Percentiles rank a stretch among this genome's conserved stretches.
Conservation (phyloP, 148 eudicot genomes). For the Rhododendron vialii region DNA sequence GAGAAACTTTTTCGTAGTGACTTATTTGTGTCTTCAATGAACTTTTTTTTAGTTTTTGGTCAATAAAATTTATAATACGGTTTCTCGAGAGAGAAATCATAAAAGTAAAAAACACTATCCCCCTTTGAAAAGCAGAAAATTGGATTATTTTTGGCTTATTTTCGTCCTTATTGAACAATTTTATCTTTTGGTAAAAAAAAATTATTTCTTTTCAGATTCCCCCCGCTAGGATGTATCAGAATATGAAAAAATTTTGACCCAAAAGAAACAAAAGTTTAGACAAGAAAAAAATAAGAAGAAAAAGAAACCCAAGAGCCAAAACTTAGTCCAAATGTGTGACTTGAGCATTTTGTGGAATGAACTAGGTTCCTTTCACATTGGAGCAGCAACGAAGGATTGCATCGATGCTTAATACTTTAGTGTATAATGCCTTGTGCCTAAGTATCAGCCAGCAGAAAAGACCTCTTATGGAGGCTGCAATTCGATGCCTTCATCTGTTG, state of each 20-base stretch:
- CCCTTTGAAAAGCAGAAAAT: neutral
- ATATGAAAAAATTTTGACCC: neutral
- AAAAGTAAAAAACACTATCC: neutral
- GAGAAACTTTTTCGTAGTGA: neutral
- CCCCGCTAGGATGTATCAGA: neutral
- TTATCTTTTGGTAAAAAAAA: neutral
- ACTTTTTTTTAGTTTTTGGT: neutral
- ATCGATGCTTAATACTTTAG: conserved; percentile 80
- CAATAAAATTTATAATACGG: neutral
- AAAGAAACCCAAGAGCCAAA: neutral
- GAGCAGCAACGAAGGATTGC: conserved; percentile 88
- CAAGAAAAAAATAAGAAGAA: neutral
- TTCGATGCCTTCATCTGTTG: conserved; percentile 81
- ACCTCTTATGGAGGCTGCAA: conserved; percentile 67
- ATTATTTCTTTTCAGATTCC: neutral
- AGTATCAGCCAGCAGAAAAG: conserved; percentile 32
- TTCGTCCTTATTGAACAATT: neutral
- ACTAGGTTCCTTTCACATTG: conserved; percentile 81
- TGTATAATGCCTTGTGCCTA: conserved; percentile 65
- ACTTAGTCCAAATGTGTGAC: neutral
- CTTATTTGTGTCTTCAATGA: neutral
- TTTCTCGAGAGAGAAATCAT: neutral
- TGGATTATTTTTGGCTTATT: neutral
- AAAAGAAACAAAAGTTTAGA: neutral
- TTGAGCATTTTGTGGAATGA: conserved; percentile 18